Evolutionary conservation across 768 basidiomycete genomes (phyloP), one percentile per base, ranked within the genome.

Genomic region (Gymnopilus dilepis): DNA sequence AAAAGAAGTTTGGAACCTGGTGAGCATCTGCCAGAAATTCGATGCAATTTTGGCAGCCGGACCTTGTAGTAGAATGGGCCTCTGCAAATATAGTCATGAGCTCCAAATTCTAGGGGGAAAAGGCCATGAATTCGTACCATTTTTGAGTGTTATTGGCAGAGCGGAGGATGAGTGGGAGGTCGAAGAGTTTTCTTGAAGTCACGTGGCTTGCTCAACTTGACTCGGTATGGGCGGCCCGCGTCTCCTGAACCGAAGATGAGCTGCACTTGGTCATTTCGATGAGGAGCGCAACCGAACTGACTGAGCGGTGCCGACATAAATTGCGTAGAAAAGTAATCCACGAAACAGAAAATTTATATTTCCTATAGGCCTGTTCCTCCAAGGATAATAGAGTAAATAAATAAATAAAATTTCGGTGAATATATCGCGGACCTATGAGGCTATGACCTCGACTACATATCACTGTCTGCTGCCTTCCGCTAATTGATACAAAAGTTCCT

Each of bases 61-160:
- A 86, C 88, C 88, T 88, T 90, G 87, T 53, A 91, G 70, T 67
- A 92, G 82, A 74, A 92, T 91, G 33, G 89, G 89, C 72, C 89
- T 83, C 90, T 91, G 62, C 21, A 19, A 9, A 62, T 9, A 13
- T 19, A 51, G 28, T 13, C 33, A 26, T 68, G 31, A 57, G 58
- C 61, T 7, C 47, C 33, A 28, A 33, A 17, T 26, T 60, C 19
- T 1, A 13, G 12, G 19, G 5, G n/a, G 0, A 26, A 17, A 45
- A 42, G 11, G 21, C 34, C 28, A 17, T 6, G 48, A 56, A 41
- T 67, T n/a, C 75, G 70, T 59, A 70, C 77, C 77, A 78, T 78
- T 76, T 75, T 71, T 54, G 43, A 59, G 58, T 64, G 63, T 47
- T 41, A 54, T 45, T 59, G 60, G 56, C 33, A 37, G 15, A 58